Conservation (phyloP, 192 early-diverging fungal genomes). For the Dissophora globulifera region DNA sequence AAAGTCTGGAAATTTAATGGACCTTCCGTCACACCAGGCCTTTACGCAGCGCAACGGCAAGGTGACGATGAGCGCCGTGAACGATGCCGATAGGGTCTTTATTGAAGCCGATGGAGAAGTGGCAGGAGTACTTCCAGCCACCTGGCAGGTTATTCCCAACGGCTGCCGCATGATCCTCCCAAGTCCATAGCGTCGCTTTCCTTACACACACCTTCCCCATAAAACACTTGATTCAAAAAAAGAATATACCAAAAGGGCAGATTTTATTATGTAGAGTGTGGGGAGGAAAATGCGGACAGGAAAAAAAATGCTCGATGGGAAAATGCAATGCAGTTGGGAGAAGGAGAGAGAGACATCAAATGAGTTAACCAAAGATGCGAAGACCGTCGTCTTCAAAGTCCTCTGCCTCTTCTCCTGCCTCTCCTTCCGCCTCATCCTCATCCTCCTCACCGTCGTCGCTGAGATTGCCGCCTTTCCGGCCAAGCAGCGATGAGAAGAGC, state of each 20-base stretch:
- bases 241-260: too few species aligned
- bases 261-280: constrained; percentile 2
- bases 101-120: constrained; percentile 45
- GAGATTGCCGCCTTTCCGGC: constrained; percentile 58
- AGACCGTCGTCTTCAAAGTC: constrained; percentile 44
- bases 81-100: constrained; percentile 16
- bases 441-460: constrained; percentile 50
- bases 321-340: constrained; percentile 13
- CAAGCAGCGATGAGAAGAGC: constrained; percentile 87
- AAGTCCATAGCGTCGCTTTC: too few species aligned
- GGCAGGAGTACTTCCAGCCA: constrained; percentile 39
- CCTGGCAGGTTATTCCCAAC: constrained; percentile 26
- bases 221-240: constrained; percentile 96
- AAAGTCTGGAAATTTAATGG: constrained; percentile 37
- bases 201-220: too few species aligned
- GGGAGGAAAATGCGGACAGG: background rate
- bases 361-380: constrained; percentile 49
- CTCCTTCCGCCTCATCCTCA: constrained; percentile 11
- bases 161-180: constrained; percentile 40
- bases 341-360: constrained; percentile 1
- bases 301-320: background rate
- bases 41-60: constrained; percentile 21
- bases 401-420: constrained; percentile 31
- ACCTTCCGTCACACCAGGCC: constrained; percentile 23
- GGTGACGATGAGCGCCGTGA: constrained; percentile 29